A percentile compares a stretch with the other conserved stretches of the same genome.
Conservation (phyloP, 1,139 yeast genomes). For the Kodamaea sp. region DNA sequence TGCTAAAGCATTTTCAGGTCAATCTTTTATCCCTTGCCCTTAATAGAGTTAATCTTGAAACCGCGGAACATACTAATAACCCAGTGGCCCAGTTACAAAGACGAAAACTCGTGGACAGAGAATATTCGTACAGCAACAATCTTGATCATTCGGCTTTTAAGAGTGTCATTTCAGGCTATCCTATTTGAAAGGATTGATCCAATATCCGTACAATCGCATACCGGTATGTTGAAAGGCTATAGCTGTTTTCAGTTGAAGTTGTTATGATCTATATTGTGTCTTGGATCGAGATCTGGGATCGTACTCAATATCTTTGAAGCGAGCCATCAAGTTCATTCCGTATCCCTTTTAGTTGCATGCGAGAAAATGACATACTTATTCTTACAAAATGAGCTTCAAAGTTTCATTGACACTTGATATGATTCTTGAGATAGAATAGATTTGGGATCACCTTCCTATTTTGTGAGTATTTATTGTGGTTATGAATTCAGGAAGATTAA, state of each 20-base stretch:
- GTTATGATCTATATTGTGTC: not conserved
- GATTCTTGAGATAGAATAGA: slow-evolving; percentile 8
- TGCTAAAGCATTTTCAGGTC: slow-evolving; percentile 1
- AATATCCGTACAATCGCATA: slow-evolving; percentile 10
- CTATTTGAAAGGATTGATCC: slow-evolving; percentile 17
- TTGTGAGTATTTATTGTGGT: slow-evolving; percentile 4
- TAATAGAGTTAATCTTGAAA: not conserved
- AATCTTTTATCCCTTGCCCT: not conserved
- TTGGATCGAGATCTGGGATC: not conserved
- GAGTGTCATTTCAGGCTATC: slow-evolving; percentile 14
- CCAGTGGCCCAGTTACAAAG: no score
- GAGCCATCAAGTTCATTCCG: not conserved
- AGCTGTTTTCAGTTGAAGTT: slow-evolving; percentile 1
- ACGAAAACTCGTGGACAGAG: no score
- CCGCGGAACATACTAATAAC: not conserved
- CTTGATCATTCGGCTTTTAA: not conserved
- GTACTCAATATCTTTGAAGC: not conserved
- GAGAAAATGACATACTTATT: not conserved
- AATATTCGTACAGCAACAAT: not conserved
- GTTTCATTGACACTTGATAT: not conserved
- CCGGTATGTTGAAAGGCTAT: slow-evolving; percentile 10
- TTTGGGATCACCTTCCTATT: slow-evolving; percentile 8
- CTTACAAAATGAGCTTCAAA: not conserved
- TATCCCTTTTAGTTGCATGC: not conserved
- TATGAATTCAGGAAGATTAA: no score